Base-by-base conservation (phyloP, 371 early-diverging fungal genomes). In the Circinella umbellata region DNA sequence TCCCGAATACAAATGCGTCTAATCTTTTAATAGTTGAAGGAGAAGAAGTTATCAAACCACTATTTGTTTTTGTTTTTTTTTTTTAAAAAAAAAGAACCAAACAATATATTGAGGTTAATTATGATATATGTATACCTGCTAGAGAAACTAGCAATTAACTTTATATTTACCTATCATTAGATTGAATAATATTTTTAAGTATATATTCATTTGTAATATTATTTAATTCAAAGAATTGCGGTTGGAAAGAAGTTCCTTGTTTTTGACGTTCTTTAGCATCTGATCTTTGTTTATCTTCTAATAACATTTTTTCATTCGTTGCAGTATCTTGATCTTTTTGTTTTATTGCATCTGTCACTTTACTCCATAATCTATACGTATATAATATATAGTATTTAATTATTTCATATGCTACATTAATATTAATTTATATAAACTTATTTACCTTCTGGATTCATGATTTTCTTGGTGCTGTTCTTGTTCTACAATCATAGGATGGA, bases 251-350 rank as follows among this genome's bases (percentile, higher is more conserved):
- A 38, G 76, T 68, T 8, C 79, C 85, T 27, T 79, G 76, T 9
- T 76, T 77, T 37, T 89, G 90, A 15, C 95, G 84, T 34, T 76
- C 77, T 71, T 88, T 90, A 8, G 87, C 82, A 34, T 80, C 78
- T 47, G 76, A 68, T n/a, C 97, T 89, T 78, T 97, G 96, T 18
- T 80, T 79, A 68, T 94, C 92, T 76, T 97, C 97, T 47, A 97
- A 91, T 11, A 76, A 78, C 4, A 83, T 76, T 75, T 97, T 97
- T 76, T 94, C 92, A 9, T 77, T 78, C 6, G 96, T 95, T 0
- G 96, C 97, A n/a, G 76, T 67, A 35, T 91, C 88, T 75, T 93
- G 77, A 73, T 95, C 86, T 69, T 82, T 80, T 13, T 77, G 74
- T 42, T 74, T 76, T 18, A 97, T 76, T 7, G 91, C 95, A 34